These are phyloP conservation scores for Vigna hirtella DNA, from an alignment of 306 rosid genomes.

Conservation along the genomic window DNA sequence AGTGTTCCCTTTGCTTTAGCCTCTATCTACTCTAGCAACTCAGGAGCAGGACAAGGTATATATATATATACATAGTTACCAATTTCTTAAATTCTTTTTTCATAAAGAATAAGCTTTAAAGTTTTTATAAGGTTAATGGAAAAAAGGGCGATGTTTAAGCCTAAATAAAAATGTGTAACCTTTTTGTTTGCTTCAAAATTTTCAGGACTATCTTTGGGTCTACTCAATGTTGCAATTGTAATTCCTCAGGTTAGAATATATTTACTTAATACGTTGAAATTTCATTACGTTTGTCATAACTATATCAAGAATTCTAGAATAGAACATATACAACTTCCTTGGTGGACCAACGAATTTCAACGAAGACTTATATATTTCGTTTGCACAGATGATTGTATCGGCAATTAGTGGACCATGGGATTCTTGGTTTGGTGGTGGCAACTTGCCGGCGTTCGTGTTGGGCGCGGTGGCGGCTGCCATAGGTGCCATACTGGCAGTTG, in stretches of 20 bases:
- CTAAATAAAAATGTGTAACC: neutral
- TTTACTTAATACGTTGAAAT: neutral
- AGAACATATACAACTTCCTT: too few relatives aligned
- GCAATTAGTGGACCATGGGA: constrained; percentile 75
- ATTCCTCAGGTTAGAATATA: constrained; percentile 63
- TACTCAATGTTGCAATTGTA: constrained; percentile 73
- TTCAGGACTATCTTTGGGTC: constrained; percentile 79
- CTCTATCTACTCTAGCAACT: constrained; percentile 65
- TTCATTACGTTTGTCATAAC: neutral
- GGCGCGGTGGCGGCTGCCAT: constrained; percentile 62
- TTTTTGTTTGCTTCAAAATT: neutral
- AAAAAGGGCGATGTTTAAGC: too few relatives aligned
- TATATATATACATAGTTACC: too few relatives aligned
- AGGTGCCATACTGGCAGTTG: constrained; percentile 59
- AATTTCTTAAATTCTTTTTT: too few relatives aligned
- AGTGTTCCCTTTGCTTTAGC: constrained; percentile 84
- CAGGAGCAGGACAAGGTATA: constrained; percentile 86
- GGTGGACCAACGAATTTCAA: neutral
- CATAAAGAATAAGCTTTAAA: too few relatives aligned
- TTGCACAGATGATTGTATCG: constrained; percentile 65
- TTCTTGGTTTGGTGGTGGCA: constrained; percentile 78
- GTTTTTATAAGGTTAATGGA: too few relatives aligned
- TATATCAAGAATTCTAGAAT: too few relatives aligned
- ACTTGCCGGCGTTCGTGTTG: constrained; percentile 83
- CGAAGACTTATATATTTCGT: neutral